A percentile compares a stretch with the other conserved stretches of the same genome.
Conservation (phyloP, 2,329 filamentous ascomycete genomes). For the Trichoderma koningiopsis region DNA sequence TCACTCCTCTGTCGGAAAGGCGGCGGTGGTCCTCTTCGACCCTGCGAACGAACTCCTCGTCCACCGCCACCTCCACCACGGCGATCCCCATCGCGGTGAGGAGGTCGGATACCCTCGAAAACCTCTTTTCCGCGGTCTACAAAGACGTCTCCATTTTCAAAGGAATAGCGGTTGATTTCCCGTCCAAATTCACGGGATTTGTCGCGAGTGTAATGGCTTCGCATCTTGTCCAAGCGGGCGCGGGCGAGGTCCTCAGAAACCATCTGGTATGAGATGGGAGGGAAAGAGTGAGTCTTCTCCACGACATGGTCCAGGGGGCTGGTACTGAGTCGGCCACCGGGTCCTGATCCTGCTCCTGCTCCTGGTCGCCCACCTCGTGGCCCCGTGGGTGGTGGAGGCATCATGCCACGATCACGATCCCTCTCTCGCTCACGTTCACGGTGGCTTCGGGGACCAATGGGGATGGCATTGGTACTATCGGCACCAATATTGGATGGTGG, state of each 20-base stretch:
- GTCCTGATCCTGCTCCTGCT: conserved; percentile 35
- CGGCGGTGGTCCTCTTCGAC: conserved; percentile 33
- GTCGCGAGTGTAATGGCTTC: conserved; percentile 49
- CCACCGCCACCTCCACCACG: conserved; percentile 39
- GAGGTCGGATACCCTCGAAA: conserved; percentile 64
- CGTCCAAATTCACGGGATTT: conserved; percentile 46
- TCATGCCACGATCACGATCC: conserved; percentile 20
- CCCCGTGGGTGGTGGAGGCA: conserved; percentile 37
- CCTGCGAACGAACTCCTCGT: conserved; percentile 36
- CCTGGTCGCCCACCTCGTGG: conserved; percentile 44
- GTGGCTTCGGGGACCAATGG: conserved; percentile 41
- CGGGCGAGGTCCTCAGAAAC: conserved; percentile 66
- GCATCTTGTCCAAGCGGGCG: conserved; percentile 63
- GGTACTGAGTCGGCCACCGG: conserved; percentile 32
- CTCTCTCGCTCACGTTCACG: conserved; percentile 25
- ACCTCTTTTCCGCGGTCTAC: conserved; percentile 75
- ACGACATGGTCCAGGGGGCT: conserved; percentile 30
- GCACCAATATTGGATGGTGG: conserved; percentile 28
- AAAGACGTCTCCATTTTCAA: conserved; percentile 66
- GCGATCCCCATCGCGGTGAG: conserved; percentile 50
- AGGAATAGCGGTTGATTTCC: conserved; percentile 69
- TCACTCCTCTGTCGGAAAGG: conserved; percentile 37
- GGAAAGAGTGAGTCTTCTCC: conserved; percentile 45
- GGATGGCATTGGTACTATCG: conserved; percentile 40
- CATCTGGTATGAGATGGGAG: conserved; percentile 53